These are phyloP conservation scores for Tilletiopsis washingtonensis DNA, from an alignment of 1,284 basidiomycete species.

Conservation along the genomic window DNA sequence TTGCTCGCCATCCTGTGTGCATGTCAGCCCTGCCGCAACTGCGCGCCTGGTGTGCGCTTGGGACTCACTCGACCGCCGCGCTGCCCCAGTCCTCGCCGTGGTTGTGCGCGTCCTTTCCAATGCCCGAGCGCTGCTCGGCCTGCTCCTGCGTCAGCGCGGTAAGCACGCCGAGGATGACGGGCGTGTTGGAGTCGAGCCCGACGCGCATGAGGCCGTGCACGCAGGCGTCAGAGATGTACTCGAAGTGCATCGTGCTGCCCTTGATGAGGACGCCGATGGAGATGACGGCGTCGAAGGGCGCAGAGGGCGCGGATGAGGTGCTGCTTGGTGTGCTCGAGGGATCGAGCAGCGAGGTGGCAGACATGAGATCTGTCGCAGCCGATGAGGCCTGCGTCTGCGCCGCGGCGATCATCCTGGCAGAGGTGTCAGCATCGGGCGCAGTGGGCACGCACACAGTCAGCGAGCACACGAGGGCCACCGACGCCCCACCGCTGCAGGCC, in stretches of 20 bases:
- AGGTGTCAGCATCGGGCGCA: too few species aligned
- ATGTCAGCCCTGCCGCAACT: neutral
- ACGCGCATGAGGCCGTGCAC: slow-evolving; percentile 88
- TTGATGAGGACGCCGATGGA: slow-evolving; percentile 97
- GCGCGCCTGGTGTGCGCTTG: neutral
- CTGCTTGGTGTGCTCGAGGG: slow-evolving; percentile 10
- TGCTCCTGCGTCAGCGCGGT: slow-evolving; percentile 90
- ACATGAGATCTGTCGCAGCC: slow-evolving; percentile 68
- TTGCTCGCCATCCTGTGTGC: slow-evolving; percentile 37
- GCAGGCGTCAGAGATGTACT: slow-evolving; percentile 87
- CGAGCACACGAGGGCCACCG: slow-evolving; percentile 17
- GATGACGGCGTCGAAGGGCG: slow-evolving; percentile 73
- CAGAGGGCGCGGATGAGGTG: neutral
- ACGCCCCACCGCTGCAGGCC: too few species aligned
- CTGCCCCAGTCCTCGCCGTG: slow-evolving; percentile 94
- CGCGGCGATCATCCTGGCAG: slow-evolving; percentile 67
- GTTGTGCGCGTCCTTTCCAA: slow-evolving; percentile 64
- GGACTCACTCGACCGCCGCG: slow-evolving; percentile 71
- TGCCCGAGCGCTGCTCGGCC: slow-evolving; percentile 80
- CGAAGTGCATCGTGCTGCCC: slow-evolving; percentile 51
- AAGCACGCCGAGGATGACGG: slow-evolving; percentile 92
- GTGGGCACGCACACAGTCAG: too few species aligned
- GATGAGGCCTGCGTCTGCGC: slow-evolving; percentile 69
- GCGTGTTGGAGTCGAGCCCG: slow-evolving; percentile 84
- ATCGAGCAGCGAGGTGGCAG: slow-evolving; percentile 53